Evolutionary conservation across 2,329 filamentous ascomycete species (phyloP), one percentile per base, ranked within the genome.

Genomic region (Sclerotinia sclerotiorum): DNA sequence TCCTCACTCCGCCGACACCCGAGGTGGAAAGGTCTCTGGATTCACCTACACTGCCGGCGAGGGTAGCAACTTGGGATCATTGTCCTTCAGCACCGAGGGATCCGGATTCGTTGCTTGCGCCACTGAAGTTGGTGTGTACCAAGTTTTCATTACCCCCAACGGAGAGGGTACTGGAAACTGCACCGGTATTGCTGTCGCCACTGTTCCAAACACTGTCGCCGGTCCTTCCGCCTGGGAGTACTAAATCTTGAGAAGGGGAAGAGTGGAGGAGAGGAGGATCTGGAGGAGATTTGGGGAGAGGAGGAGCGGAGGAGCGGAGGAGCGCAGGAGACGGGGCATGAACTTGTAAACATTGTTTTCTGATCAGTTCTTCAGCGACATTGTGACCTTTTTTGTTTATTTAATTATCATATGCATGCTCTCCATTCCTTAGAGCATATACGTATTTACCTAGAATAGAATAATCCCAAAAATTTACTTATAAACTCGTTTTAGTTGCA

Each of bases 381-480:
- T 39, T 27, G 46, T 24, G 21, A 62, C 46, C n/a, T 24, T 35
- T 62, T 29, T 27, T 60, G 24, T 62, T 24, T 51, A 62, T 24
- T n/a, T 57, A 51, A 49, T 17, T 17, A 49, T 17, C 13, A 35
- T 6, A 19, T 51, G 15, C 13, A 35, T 51, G 60, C 29, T 32
- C 32, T 27, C 39, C 46, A 51, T 51, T 62, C 46, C 60, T 62
- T 51, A 27, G 17, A 11, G 83, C 84, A 69, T 82, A 75, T 21
- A 21, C 24, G 42, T 15, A 39, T 42, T 27, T 42, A 17, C 39
- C 39, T 42, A 42, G 5, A 42, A 42, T 42, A 42, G 39, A 42
- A 42, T 42, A 42, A 42, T 42, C 6, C 39, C 13, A 17, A 17
- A 17, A 42, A 15, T 42, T 17, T 42, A 42, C 15, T 42, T 42